Evolutionary conservation across 148 eudicot species (phyloP).

Genomic region (Diospyros lotus): DNA sequence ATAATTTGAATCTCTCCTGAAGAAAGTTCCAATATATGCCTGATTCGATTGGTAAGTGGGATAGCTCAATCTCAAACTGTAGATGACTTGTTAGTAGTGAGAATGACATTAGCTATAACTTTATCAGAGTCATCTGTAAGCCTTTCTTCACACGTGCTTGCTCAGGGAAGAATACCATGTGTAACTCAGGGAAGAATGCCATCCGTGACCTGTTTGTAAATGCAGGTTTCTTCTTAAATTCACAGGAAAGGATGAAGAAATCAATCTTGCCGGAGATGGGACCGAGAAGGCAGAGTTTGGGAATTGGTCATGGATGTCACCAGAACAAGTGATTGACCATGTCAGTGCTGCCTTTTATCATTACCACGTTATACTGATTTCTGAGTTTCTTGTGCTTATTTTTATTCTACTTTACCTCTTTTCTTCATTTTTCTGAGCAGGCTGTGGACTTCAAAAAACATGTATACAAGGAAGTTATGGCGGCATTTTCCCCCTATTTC

Average conservation of each 20-base stretch:
- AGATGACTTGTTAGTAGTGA: neutral
- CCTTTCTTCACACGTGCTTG: too few species aligned
- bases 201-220: neutral
- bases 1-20: neutral
- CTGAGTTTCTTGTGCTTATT: neutral
- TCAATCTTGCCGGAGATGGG: conserved; percentile 88
- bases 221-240: conserved; percentile 83
- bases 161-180: too few species aligned
- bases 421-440: conserved; percentile 36
- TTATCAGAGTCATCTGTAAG: too few species aligned
- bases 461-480: conserved; percentile 72
- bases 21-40: neutral
- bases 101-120: neutral
- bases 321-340: conserved; percentile 64
- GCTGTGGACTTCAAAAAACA: conserved; percentile 87
- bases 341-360: conserved; percentile 31
- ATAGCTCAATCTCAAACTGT: neutral
- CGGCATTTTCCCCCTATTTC: conserved; percentile 67
- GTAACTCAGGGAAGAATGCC: neutral
- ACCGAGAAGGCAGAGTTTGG: conserved; percentile 93
- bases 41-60: neutral
- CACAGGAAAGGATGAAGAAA: conserved; percentile 72
- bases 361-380: neutral
- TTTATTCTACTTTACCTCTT: neutral
- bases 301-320: conserved; percentile 88